phyloP scores from a whole-genome alignment of 768 basidiomycete species.

The Termitomyces sp. region DNA sequence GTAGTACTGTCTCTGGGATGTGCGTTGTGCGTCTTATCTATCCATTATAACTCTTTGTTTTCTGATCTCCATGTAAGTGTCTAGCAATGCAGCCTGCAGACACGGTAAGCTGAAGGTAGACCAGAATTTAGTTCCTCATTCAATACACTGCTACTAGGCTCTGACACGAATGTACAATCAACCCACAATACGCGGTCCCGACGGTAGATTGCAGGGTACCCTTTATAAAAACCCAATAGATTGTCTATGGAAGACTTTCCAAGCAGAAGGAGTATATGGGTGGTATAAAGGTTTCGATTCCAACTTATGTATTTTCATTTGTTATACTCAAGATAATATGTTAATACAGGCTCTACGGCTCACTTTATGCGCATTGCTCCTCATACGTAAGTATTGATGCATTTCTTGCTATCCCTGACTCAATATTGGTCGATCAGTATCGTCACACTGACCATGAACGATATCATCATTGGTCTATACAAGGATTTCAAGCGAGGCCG shows the following conservation, averaged over 20 bases:
- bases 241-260: slow-evolving; percentile 94
- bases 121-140: background rate
- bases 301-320: background rate
- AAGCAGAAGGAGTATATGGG: slow-evolving; percentile 85
- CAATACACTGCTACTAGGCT: slow-evolving; percentile 40
- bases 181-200: slow-evolving; percentile 67
- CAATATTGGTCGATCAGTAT: slow-evolving; percentile 49
- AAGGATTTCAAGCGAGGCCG: slow-evolving; percentile 37
- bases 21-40: slow-evolving; percentile 70
- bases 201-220: slow-evolving; percentile 69
- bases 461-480: slow-evolving; percentile 69
- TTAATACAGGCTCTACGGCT: slow-evolving; percentile 73
- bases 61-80: slow-evolving; percentile 42
- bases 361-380: slow-evolving; percentile 92
- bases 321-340: background rate
- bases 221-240: slow-evolving; percentile 92
- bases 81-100: slow-evolving; percentile 94
- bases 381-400: slow-evolving; percentile 62
- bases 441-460: slow-evolving; percentile 87
- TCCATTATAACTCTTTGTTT: background rate
- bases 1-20: slow-evolving; percentile 84
- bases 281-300: slow-evolving; percentile 84
- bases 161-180: slow-evolving; percentile 97
- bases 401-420: background rate
- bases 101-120: slow-evolving; percentile 41